Evolutionary conservation across 768 basidiomycete species (phyloP).

Genomic region (Tylopilus balloui): DNA sequence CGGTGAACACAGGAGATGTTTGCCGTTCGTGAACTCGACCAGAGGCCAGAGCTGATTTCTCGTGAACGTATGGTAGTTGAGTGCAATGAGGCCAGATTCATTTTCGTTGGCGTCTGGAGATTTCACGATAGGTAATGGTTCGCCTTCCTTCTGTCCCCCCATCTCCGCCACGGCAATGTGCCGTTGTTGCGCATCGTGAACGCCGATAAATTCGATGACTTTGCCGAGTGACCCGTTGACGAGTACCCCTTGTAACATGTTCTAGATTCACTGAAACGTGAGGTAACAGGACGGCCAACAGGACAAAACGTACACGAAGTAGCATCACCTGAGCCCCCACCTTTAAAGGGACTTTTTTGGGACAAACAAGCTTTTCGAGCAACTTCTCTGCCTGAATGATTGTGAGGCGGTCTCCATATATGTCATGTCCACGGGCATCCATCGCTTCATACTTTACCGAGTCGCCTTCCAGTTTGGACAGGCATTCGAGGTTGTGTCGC

Average conservation of each 20-base stretch:
- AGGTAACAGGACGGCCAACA: not conserved
- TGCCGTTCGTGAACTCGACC: constrained; percentile 34
- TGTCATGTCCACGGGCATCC: constrained; percentile 45
- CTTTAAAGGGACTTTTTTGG: constrained; percentile 45
- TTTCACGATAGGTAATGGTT: not conserved
- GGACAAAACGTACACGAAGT: constrained; percentile 26
- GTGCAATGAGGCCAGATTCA: constrained; percentile 15
- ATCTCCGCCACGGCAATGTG: constrained; percentile 28
- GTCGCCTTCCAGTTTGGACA: constrained; percentile 25
- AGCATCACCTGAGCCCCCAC: constrained; percentile 82
- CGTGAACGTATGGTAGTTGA: constrained; percentile 10
- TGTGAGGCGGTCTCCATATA: constrained; percentile 32
- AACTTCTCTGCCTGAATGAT: constrained; percentile 28
- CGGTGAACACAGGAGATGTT: constrained; percentile 29
- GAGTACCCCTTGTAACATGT: constrained; percentile 28
- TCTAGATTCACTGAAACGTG: constrained; percentile 20
- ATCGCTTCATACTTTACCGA: constrained; percentile 35
- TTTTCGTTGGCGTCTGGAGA: not conserved
- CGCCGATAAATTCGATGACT: constrained; percentile 39
- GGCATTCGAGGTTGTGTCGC: constrained; percentile 18
- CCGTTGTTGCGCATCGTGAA: constrained; percentile 27
- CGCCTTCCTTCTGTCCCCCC: constrained; percentile 18
- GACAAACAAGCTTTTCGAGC: constrained; percentile 48
- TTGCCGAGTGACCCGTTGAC: constrained; percentile 94
- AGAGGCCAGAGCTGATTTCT: constrained; percentile 31